Evolutionary conservation across 2,329 filamentous ascomycete genomes (phyloP).

Genomic region (Magnaporthiopsis rhizophila): DNA sequence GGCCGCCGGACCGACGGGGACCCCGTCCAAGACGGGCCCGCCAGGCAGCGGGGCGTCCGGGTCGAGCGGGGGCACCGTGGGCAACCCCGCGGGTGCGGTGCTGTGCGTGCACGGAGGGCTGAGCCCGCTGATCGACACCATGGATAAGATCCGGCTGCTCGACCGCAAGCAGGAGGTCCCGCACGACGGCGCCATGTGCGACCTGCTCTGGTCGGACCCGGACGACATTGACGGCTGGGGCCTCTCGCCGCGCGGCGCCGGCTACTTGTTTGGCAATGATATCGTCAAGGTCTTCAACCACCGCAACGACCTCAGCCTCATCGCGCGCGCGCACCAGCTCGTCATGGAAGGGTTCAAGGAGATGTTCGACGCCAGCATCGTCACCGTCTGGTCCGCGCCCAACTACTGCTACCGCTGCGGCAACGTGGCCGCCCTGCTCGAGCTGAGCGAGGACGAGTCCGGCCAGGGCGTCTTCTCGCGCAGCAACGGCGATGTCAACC

Average conservation of each 20-base stretch:
- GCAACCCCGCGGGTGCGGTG: constrained; percentile 71
- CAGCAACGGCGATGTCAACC: constrained; percentile 61
- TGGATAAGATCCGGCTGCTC: constrained; percentile 91
- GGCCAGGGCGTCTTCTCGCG: constrained; percentile 62
- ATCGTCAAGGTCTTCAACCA: constrained; percentile 97
- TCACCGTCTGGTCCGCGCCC: constrained; percentile 96
- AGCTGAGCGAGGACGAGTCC: constrained; percentile 81
- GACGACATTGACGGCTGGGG: constrained; percentile 98
- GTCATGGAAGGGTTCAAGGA: constrained; percentile 99
- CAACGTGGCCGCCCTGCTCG: constrained; percentile 90
- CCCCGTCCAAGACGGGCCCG: constrained; percentile 42
- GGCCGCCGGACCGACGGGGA: constrained; percentile 9
- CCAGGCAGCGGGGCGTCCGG: constrained; percentile 74
- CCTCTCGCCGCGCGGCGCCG: constrained; percentile 83
- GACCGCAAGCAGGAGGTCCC: constrained; percentile 98
- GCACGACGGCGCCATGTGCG: constrained; percentile 98
- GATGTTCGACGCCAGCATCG: constrained; percentile 94
- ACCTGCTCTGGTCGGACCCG: constrained; percentile 94
- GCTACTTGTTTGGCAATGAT: constrained; percentile 90
- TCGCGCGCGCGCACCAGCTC: constrained; percentile 90
- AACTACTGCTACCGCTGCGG: constrained; percentile 97
- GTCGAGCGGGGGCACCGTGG: constrained; percentile 53
- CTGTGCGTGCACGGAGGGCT: constrained; percentile 94
- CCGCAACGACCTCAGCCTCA: constrained; percentile 82
- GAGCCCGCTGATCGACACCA: constrained; percentile 81